phyloP scores from a whole-genome alignment of 306 rosid genomes.

The Lathyrus sativus region DNA sequence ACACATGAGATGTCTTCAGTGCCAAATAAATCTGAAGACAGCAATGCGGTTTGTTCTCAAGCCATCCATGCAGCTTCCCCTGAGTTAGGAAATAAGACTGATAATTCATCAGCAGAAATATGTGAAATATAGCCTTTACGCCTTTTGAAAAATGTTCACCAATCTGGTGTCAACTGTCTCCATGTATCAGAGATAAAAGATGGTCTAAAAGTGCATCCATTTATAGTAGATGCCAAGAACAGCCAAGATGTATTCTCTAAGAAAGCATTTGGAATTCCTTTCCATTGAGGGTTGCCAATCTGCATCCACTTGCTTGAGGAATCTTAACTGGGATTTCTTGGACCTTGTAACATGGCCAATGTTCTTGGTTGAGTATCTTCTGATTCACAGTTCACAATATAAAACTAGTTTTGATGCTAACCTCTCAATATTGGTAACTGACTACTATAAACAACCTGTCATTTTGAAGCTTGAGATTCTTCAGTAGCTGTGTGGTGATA shows the following conservation, averaged over 20 bases:
- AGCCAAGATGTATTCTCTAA: too few species aligned
- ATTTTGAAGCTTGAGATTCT: too few species aligned
- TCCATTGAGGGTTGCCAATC: conserved; percentile 81
- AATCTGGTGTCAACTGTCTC: conserved; percentile 94
- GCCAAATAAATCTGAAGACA: conserved; percentile 43
- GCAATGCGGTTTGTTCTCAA: conserved; percentile 41
- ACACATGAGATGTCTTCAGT: conserved; percentile 39
- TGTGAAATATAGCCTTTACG: conserved; percentile 68
- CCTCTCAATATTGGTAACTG: too few species aligned
- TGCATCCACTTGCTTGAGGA: conserved; percentile 85
- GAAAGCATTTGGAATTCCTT: conserved; percentile 90
- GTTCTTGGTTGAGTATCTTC: too few species aligned
- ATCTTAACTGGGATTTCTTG: conserved; percentile 92
- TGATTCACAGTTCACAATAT: too few species aligned
- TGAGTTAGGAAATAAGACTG: conserved; percentile 42
- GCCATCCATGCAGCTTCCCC: conserved; percentile 39
- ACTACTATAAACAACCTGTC: too few species aligned
- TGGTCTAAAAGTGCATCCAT: too few species aligned
- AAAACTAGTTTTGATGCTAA: too few species aligned
- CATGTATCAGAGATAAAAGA: conserved; percentile 70
- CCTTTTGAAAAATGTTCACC: conserved; percentile 64
- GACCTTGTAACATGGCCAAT: conserved; percentile 93
- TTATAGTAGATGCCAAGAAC: too few species aligned
- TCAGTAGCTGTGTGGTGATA: too few species aligned
- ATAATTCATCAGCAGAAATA: conserved; percentile 48